Base-by-base conservation (phyloP, 352 stramenopile species). In the Phytophthora hybrid region DNA sequence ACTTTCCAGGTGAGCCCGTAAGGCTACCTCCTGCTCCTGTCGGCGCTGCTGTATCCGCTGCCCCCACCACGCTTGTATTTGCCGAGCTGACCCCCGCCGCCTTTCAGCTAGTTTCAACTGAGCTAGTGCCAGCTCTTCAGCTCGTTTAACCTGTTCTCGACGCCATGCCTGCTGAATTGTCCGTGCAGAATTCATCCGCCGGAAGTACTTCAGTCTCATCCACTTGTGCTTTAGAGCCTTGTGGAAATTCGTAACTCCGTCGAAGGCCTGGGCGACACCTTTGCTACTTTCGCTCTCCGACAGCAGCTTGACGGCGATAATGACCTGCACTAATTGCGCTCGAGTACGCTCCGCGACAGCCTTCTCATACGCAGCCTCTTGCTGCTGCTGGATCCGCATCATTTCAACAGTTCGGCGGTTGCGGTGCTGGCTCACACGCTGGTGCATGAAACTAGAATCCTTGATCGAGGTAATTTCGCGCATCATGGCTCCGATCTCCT, bases 281-380 rank as follows among this genome's bases (percentile, higher is more conserved):
- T 11, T 32, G 9, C 1, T 26, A 6, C 49, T 60, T 52, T 85
- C 63, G 2, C 23, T 49, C 29, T 88, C 81, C 3, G 60, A 65
- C 6, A 77, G 23, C 46, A 79, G 59, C 52, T 84, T 83, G n/a
- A 79, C 63, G 5, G 76, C 55, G n/a, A 88, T 63, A 51, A 86
- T 59, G 2, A 80, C 52, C 29, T 82, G 61, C 2, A 88, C 69
- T 7, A 88, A 32, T 18, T 76, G 70, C 44, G 67, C 47, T 26
- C 74, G 72, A 23, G 79, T 73, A n/a, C 60, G 51, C 5, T 67
- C 54, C 34, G 80, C 78, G 34, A 71, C 60, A 18, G 55, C n/a
- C 8, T 76, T 59, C 8, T 85, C 59, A 14, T 64, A 41, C 0
- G 56, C 51, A 18, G 49, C 46, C n/a, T 78, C 66, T 16, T 80